phyloP scores from a whole-genome alignment of 148 eudicot genomes.

The Nyssa sinensis region DNA sequence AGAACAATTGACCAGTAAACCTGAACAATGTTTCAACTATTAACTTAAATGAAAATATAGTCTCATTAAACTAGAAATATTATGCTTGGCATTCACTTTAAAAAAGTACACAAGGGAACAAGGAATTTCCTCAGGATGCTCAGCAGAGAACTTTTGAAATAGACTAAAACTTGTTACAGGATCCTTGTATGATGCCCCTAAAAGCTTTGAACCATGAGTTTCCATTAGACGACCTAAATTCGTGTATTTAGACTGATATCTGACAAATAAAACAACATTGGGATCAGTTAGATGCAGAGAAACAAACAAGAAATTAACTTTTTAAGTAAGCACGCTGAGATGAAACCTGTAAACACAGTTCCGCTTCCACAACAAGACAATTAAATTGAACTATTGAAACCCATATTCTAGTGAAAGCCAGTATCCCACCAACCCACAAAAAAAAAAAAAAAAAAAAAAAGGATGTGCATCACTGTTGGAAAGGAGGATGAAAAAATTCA shows the following conservation, averaged over 20 bases:
- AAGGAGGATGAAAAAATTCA: neutral
- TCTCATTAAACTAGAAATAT: neutral
- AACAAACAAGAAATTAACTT: neutral
- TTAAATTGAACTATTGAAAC: neutral
- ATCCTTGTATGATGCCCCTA: constrained; percentile 72
- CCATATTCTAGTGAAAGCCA: neutral
- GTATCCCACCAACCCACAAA: too few relatives aligned
- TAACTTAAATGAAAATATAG: neutral
- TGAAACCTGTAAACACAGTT: neutral
- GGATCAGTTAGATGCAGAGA: constrained; percentile 15
- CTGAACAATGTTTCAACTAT: constrained; percentile 37
- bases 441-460: too few relatives aligned
- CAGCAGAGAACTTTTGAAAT: constrained; percentile 60
- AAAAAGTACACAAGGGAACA: neutral
- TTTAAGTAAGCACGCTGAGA: neutral
- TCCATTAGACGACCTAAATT: constrained; percentile 89
- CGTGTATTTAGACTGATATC: constrained; percentile 49
- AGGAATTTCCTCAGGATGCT: constrained; percentile 66
- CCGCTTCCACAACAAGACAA: neutral
- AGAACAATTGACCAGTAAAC: constrained; percentile 73
- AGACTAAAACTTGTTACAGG: constrained; percentile 67
- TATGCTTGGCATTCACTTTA: neutral
- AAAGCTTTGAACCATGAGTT: constrained; percentile 62
- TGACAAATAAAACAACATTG: constrained; percentile 13
- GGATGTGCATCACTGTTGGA: neutral